Evolutionary conservation across 2,329 filamentous ascomycete genomes (phyloP).

Genomic region (Hymenoscyphus scutula): DNA sequence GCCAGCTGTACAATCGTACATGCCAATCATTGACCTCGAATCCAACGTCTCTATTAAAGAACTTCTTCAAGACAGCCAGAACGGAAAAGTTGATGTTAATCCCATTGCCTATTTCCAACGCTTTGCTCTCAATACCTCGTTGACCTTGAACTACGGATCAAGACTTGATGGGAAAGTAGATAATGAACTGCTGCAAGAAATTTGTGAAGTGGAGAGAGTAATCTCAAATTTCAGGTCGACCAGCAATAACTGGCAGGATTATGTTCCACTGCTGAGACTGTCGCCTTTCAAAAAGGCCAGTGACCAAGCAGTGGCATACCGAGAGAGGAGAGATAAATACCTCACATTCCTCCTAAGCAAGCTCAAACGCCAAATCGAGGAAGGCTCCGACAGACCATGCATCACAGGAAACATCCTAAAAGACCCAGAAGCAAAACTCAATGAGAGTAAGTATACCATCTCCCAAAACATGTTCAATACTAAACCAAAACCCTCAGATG

Average conservation of each 20-base stretch:
- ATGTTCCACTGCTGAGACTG: conserved; percentile 71
- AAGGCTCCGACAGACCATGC: conserved; percentile 65
- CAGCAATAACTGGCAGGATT: conserved; percentile 82
- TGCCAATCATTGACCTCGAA: conserved; percentile 80
- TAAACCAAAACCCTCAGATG: conserved; percentile 54
- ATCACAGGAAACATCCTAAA: conserved; percentile 66
- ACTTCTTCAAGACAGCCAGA: conserved; percentile 61
- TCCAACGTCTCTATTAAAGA: conserved; percentile 70
- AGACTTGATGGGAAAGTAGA: conserved; percentile 70
- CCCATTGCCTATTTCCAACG: conserved; percentile 72
- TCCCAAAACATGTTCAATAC: conserved; percentile 39
- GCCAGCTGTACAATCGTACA: conserved; percentile 73
- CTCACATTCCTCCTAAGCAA: conserved; percentile 57
- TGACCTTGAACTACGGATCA: conserved; percentile 78
- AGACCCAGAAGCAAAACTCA: conserved; percentile 62
- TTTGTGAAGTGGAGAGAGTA: conserved; percentile 70
- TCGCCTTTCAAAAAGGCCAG: conserved; percentile 55
- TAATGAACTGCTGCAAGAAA: conserved; percentile 66
- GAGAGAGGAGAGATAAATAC: conserved; percentile 66
- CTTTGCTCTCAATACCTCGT: conserved; percentile 72
- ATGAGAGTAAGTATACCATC: conserved; percentile 49
- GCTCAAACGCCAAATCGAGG: conserved; percentile 58
- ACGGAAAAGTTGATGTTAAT: conserved; percentile 63
- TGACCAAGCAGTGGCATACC: conserved; percentile 61
- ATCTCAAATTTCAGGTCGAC: conserved; percentile 76